Evolutionary conservation across 1,284 basidiomycete species (phyloP), one percentile per base, ranked within the genome.

Genomic region (Coriolopsis trogii): DNA sequence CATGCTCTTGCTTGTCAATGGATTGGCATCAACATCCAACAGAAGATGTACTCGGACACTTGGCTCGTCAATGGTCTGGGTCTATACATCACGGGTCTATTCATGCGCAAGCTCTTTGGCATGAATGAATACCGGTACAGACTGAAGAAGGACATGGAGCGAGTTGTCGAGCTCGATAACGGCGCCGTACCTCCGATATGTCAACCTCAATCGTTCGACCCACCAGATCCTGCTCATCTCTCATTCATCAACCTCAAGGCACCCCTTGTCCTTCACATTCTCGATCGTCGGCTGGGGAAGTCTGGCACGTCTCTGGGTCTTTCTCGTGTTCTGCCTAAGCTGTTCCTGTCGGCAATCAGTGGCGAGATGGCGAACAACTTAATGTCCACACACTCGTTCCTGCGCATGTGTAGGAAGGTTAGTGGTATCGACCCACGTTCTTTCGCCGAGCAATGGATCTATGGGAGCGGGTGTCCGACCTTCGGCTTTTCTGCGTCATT

Each of bases 401-500:
- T 99, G 56, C 79, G 95, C 46, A 93, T 86, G 36, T 99, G 96
- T 67, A 81, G 95, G 58, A 99, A 97, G 70, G 90, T 97, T 41
- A 95, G 93, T 63, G 90, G 92, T 10, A 85, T 94, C 16, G 96
- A 98, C 67, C 81, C 94, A 30, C 81, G 91, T 49, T 82, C 84
- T 21, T 99, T 99, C 67, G 90, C 93, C 23, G 94, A 98, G 66
- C 96, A 99, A 69, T 99, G 97, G 97, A 93, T 99, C 58, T 97
- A 95, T 66, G 95, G 95, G 12, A 96, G 93, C 66, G 97, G 97
- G 4, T 98, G 95, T 67, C 97, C 97, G 0, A 82, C 88, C 9
- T 95, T 99, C 68, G 84, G 84, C 1, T 91, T 98, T 68, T 84
- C 85, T 33, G 94, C 96, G 2, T 88, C 87, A 37, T 99, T 99